phyloP scores from a whole-genome alignment of 306 rosid genomes.

The Rubus parviflorus region DNA sequence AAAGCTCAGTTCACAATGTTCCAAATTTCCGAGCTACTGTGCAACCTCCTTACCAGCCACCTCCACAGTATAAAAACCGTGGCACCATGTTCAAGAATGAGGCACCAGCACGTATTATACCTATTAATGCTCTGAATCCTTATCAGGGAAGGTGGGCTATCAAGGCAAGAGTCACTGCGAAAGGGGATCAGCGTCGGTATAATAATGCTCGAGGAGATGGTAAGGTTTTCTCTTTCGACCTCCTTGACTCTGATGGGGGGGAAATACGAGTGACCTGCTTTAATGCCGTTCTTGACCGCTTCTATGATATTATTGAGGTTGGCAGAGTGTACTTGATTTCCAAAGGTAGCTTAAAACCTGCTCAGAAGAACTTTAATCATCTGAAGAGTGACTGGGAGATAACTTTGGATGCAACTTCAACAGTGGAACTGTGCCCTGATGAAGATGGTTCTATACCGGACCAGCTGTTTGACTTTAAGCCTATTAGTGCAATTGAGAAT shows the following conservation, averaged over 20 bases:
- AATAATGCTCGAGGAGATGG: slow-evolving; percentile 98
- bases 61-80: slow-evolving; percentile 67
- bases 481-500: slow-evolving; percentile 79
- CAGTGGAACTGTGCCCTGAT: slow-evolving; percentile 76
- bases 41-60: slow-evolving; percentile 86
- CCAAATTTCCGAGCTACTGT: slow-evolving; percentile 68
- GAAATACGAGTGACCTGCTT: slow-evolving; percentile 94
- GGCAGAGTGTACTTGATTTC: slow-evolving; percentile 92
- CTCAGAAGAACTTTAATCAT: slow-evolving; percentile 90
- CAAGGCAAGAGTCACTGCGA: slow-evolving; percentile 95
- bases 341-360: slow-evolving; percentile 90
- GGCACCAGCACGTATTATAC: slow-evolving; percentile 88
- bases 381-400: slow-evolving; percentile 98
- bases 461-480: slow-evolving; percentile 82
- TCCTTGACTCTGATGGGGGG: slow-evolving; percentile 97
- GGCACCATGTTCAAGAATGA: slow-evolving; percentile 88
- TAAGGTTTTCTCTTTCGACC: slow-evolving; percentile 93
- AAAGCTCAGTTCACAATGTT: neutral
- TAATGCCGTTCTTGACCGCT: slow-evolving; percentile 93
- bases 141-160: slow-evolving; percentile 98
- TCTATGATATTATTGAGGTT: slow-evolving; percentile 72
- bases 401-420: slow-evolving; percentile 72
- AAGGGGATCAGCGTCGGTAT: slow-evolving; percentile 93
- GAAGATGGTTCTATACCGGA: slow-evolving; percentile 92
- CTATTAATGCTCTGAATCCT: slow-evolving; percentile 87